Base-by-base conservation (phyloP, 768 basidiomycete genomes). In the Amyloporia xantha region DNA sequence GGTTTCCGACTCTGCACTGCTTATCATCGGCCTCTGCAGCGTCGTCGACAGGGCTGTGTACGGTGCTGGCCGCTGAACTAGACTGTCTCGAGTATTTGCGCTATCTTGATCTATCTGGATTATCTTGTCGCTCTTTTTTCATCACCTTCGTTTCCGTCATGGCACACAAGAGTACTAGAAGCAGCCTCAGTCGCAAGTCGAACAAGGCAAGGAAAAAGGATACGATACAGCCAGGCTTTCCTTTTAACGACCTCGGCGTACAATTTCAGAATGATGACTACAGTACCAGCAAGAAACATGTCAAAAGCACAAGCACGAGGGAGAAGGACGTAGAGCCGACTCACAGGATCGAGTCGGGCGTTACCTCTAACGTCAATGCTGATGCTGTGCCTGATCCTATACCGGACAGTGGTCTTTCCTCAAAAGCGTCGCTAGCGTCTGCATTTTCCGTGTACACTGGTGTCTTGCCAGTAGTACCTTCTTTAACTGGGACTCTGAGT, bases 321-420 rank as follows among this genome's bases (percentile, higher is more conserved):
- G 5, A 7, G 13, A 30, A 41, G 20, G 26, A 44, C 5, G 17
- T 23, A 10, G 30, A 36, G 20, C 10, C 39, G 7, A 41, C 52
- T 24, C 11, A 47, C 15, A 60, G 52, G 43, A 17, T 43, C n/a
- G 30, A 45, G 7, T 26, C 26, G 12, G 53, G 54, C 44, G 43
- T 36, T 38, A 26, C 44, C 4, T 24, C 59, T 6, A 54, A 61
- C 35, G 51, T 58, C n/a, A 54, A 64, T 28, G 59, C 48, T 12
- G 56, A 73, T 5, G 64, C 69, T 36, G 62, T 80, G 38, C 77
- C 79, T 11, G 69, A 71, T 52, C 78, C 78, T 51, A 70, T 70
- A 33, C 75, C 77, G 20, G 74, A 76, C 41, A 71, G 68, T 41
- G 71, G 69, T 25, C 49, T 64, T 12, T 26, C 54, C 20, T 49